These are phyloP conservation scores for Nepenthes mirabilis DNA, from an alignment of 148 eudicot genomes.

Conservation along the genomic window DNA sequence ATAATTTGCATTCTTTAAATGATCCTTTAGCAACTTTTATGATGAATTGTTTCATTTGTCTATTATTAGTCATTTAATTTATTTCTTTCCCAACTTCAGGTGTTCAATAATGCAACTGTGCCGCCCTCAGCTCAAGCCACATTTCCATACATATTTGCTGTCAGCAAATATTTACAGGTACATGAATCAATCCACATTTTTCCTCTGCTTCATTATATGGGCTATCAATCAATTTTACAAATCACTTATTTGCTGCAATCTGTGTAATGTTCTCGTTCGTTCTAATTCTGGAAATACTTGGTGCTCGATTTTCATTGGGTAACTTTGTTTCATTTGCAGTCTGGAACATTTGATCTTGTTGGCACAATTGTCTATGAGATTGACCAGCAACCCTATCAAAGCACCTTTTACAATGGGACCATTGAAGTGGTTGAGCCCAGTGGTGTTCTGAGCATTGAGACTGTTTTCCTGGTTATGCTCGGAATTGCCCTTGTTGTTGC, in stretches of 20 bases:
- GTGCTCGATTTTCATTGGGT: neutral
- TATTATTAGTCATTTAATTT: neutral
- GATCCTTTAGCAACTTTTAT: no score
- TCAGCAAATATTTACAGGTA: conserved; percentile 90
- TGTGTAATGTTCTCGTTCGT: neutral
- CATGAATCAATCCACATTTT: neutral
- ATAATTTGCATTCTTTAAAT: no score
- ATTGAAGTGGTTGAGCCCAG: conserved; percentile 81
- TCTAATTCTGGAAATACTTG: neutral
- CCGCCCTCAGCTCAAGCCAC: conserved; percentile 84
- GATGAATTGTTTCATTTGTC: neutral
- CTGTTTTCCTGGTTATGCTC: conserved; percentile 70
- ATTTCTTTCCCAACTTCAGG: conserved; percentile 18
- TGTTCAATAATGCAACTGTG: conserved; percentile 64
- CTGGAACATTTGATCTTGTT: conserved; percentile 87
- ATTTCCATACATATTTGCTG: conserved; percentile 67
- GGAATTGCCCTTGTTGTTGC: conserved; percentile 57
- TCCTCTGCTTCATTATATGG: neutral
- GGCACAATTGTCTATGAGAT: conserved; percentile 77
- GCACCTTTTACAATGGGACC: conserved; percentile 85
- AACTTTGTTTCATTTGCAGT: conserved; percentile 26
- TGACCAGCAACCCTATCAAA: conserved; percentile 68
- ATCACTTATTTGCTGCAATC: neutral
- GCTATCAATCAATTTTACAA: neutral
- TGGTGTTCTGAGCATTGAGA: conserved; percentile 70